Evolutionary conservation across 257 asterid genomes (phyloP).

Genomic region (Linaria vulgaris): DNA sequence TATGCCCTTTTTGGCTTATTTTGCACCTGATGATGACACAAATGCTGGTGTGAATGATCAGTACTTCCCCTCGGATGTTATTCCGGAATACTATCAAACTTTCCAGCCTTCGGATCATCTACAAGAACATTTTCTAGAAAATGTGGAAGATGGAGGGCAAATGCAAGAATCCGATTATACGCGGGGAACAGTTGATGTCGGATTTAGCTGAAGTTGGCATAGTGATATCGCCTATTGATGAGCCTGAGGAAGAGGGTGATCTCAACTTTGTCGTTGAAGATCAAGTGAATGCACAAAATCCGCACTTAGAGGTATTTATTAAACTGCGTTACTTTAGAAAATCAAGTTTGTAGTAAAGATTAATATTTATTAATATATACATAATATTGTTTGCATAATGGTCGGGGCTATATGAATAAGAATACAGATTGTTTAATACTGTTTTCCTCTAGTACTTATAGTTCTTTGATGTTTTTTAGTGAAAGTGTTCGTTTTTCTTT

Average conservation of each 20-base stretch:
- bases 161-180: constrained; percentile 1
- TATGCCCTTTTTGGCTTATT: neutral
- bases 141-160: constrained; percentile 7
- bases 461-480: too few species aligned
- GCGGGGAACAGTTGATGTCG: neutral
- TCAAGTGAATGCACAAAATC: constrained; percentile 4
- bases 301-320: neutral
- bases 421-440: too few species aligned
- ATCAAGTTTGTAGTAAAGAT: too few species aligned
- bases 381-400: neutral
- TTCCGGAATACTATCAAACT: neutral
- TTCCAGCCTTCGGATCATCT: neutral
- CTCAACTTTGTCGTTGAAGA: constrained; percentile 11
- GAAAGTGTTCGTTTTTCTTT: too few species aligned
- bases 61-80: too few species aligned
- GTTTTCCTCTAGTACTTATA: too few species aligned
- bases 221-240: constrained; percentile 22
- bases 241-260: constrained; percentile 2
- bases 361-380: too few species aligned
- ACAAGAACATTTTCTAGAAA: too few species aligned
- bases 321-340: too few species aligned
- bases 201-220: constrained; percentile 22
- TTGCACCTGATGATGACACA: too few species aligned
- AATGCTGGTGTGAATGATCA: constrained; percentile 5
- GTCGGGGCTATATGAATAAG: too few species aligned